Base-by-base conservation (phyloP, 2,329 filamentous ascomycete species). In the Botrytis elliptica region DNA sequence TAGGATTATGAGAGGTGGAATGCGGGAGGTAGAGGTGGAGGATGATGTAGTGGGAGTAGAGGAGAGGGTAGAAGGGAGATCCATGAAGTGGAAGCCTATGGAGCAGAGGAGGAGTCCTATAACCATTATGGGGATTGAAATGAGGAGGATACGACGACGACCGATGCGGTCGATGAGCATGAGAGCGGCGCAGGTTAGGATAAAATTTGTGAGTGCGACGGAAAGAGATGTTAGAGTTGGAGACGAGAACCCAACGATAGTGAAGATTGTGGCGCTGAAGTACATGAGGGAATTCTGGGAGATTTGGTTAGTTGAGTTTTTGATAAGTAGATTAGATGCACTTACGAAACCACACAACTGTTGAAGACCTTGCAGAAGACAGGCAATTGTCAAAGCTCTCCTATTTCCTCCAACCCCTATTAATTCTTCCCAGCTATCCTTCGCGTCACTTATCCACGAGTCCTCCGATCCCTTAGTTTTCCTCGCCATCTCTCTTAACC, bases 281-380 rank as follows among this genome's bases (percentile, higher is more conserved):
- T 97, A 97, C 93, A 97, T 97, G 44, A 97, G 85, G 18, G 92
- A 94, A 83, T 97, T 97, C 88, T 91, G 77, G 40, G n/a, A 25
- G 22, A 38, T 18, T 44, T 40, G 42, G 36, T 77, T 70, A 76
- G 75, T 63, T 33, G 8, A n/a, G 38, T 33, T 18, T 52, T 6
- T 38, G 14, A 14, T 57, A 20, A 18, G 40, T n/a, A 36, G 42
- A 59, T 20, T 4, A 63, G 42, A 49, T 44, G 46, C 42, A 85
- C 88, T 82, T 82, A 91, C 89, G 82, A 96, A 96, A 1, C 93
- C 94, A 79, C 93, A 96, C 1, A 97, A 86, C 81, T 98, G 95
- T 83, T 98, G 95, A 10, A 97, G 84, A 0, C 90, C 93, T 80
- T 98, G 95, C 3, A 98, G 86, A 76, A 96, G 88, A 82, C 94